Evolutionary conservation across 1,139 yeast species (phyloP), one percentile per base, ranked within the genome.

Genomic region (Trichomonascaceae sp.): DNA sequence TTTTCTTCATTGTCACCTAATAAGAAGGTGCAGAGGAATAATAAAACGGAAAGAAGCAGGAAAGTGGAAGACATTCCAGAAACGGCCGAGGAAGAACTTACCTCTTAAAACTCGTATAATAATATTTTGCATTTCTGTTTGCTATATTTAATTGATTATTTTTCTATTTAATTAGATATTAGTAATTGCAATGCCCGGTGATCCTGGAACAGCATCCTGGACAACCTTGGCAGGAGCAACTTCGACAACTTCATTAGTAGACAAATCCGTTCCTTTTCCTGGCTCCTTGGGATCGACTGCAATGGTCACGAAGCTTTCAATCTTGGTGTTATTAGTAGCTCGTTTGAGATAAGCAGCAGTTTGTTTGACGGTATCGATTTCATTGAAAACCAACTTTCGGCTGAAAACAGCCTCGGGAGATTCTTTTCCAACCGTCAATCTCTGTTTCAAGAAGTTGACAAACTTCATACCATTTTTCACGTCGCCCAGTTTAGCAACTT

Each of bases 391-490:
- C 62, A 93, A 81, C 72, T 89, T 85, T 73, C 98, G 82, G 77
- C 88, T 83, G 76, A 93, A 89, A 36, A 95, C 96, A 53, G 81
- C 79, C 54, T 80, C 81, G 17, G 96, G 84, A 39, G 84, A 74
- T 54, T 71, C 76, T 52, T 74, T 75, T 19, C 69, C 70, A 38
- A 65, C 58, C 17, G 76, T 69, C 63, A 93, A 78, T 73, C 96
- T 84, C 68, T 84, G 87, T 72, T 93, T 89, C 70, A 93, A 76
- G 61, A 82, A 76, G 60, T 93, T 84, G 60, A 93, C 91, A 71
- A 91, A 93, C 57, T 98, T 98, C 99, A 95, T 93, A 58, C 96
- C 98, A 63, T 95, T 84, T 79, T 90, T 90, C 85, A 91, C 73
- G 55, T 74, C 76, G 24, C 76, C 77, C 13, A 72, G 62, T 61